phyloP scores from a whole-genome alignment of 1,284 basidiomycete species.

The Cryptococcus amylolentus region DNA sequence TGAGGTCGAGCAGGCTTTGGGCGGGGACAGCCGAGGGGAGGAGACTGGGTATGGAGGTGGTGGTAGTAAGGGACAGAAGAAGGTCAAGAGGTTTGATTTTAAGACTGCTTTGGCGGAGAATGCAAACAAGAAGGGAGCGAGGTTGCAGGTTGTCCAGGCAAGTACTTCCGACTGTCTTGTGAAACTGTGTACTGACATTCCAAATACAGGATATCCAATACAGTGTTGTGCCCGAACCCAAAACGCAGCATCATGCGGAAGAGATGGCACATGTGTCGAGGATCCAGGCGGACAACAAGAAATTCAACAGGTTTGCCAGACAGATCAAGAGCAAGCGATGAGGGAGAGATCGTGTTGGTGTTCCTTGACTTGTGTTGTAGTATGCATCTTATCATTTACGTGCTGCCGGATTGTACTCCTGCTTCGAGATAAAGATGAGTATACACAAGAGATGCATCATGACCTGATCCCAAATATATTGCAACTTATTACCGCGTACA shows the following conservation, averaged over 20 bases:
- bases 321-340: constrained; percentile 20
- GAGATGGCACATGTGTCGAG: constrained; percentile 39
- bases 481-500: no score
- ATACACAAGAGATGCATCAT: no score
- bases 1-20: constrained; percentile 14
- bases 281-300: constrained; percentile 43
- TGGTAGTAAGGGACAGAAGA: constrained; percentile 11
- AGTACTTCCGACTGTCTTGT: constrained; percentile 6
- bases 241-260: constrained; percentile 30
- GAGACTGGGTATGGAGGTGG: constrained; percentile 1
- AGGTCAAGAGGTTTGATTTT: constrained; percentile 36
- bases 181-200: not conserved
- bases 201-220: constrained; percentile 39
- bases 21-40: not conserved
- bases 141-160: constrained; percentile 33
- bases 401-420: not conserved
- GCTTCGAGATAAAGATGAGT: no score
- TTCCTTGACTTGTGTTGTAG: constrained; percentile 1
- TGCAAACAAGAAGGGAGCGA: constrained; percentile 35
- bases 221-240: constrained; percentile 39
- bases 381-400: not conserved
- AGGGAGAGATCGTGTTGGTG: not conserved
- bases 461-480: no score
- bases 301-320: constrained; percentile 47
- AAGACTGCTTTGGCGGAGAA: constrained; percentile 37